phyloP scores from a whole-genome alignment of 352 stramenopile genomes.

The Phytophthora ohioensis region DNA sequence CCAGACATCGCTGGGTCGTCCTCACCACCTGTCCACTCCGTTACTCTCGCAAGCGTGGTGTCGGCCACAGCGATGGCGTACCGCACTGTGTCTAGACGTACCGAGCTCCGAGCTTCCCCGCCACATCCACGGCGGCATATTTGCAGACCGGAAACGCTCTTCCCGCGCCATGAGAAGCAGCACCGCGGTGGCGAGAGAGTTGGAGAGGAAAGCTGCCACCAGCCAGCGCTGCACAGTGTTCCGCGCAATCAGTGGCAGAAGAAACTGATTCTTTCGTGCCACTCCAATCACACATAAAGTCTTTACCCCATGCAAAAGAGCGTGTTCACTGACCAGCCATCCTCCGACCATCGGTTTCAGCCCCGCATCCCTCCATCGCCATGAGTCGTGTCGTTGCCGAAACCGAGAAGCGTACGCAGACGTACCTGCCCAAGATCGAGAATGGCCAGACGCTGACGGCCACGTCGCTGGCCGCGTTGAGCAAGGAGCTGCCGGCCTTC shows the following conservation, averaged over 20 bases:
- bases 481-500: slow-evolving; percentile 50
- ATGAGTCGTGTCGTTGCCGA: slow-evolving; percentile 60
- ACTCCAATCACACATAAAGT: background rate
- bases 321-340: slow-evolving; percentile 34
- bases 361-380: background rate
- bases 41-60: slow-evolving; percentile 23
- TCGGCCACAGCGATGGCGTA: slow-evolving; percentile 6
- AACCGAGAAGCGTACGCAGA: slow-evolving; percentile 75
- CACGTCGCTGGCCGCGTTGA: slow-evolving; percentile 65
- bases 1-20: background rate
- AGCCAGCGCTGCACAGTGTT: slow-evolving; percentile 13
- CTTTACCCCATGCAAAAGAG: background rate
- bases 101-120: background rate
- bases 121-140: background rate
- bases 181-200: slow-evolving; percentile 5
- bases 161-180: slow-evolving; percentile 4
- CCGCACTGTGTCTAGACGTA: slow-evolving; percentile 6
- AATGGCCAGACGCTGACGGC: slow-evolving; percentile 48
- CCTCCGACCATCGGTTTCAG: background rate
- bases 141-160: slow-evolving; percentile 9
- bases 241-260: background rate
- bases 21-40: slow-evolving; percentile 13
- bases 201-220: slow-evolving; percentile 10
- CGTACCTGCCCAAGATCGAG: slow-evolving; percentile 72
- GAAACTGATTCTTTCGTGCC: slow-evolving; percentile 1